Base-by-base conservation (phyloP, 2,329 filamentous ascomycete species). In the Fusarium compactum region DNA sequence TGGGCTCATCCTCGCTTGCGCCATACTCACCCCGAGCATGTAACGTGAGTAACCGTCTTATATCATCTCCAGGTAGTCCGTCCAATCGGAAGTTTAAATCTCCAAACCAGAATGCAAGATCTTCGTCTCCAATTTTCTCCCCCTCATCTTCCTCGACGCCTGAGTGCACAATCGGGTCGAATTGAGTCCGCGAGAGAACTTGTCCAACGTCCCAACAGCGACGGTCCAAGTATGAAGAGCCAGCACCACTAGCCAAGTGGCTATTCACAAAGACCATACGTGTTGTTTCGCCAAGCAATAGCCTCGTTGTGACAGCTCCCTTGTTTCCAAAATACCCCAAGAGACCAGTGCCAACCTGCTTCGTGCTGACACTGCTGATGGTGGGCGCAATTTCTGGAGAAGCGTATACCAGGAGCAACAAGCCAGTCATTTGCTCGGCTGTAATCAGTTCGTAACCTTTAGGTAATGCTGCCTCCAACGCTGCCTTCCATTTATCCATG, bases 281-380 rank as follows among this genome's bases (percentile, higher is more conserved):
- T 0, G 96, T 98, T 0, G 94, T 94, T 78, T 98, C 96, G 3
- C 95, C 96, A 1, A 99, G 82, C 1, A 99, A 85, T 6, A 99
- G 83, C 22, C 95, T 88, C 6, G 92, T 92, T 5, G 91, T 89
- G 1, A 97, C 91, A 6, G 93, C 95, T 3, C 96, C 96, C 79
- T 99, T 99, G 80, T 99, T 99, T 12, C 96, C 96, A 83, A 98
- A 91, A 76, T 97, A 97, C 0, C 95, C 95, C 80, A 97, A 88
- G 45, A 98, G 80, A 0, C 96, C 96, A 0, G 96, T 99, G 1
- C 95, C 95, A 10, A 98, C 91, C 61, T 89, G 91, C 7, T 90
- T 90, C 3, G 91, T 94, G 79, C 93, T 97, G 72, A 97, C 89
- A 51, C 93, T 92, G 67, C 90, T 92, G 74, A 98, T 88, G 4